These are phyloP conservation scores for Chaetoceros tenuissimus DNA, from an alignment of 108 stramenopile species.

Conservation along the genomic window DNA sequence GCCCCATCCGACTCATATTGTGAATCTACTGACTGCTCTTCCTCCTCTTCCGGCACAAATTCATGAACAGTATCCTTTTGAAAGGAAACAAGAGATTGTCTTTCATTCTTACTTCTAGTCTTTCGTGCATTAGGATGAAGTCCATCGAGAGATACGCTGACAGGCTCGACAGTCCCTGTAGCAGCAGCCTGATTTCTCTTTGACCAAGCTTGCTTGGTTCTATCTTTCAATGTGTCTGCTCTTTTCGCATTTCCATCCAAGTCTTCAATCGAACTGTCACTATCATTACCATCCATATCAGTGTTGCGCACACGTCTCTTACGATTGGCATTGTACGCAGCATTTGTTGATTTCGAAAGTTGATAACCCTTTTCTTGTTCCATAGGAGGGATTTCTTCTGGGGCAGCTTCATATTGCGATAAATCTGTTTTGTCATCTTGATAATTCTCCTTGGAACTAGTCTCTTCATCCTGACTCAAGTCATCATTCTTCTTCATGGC, in stretches of 20 bases:
- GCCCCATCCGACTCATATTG: neutral
- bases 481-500: too few species aligned
- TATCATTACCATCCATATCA: constrained; percentile 1
- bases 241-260: neutral
- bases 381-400: too few species aligned
- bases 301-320: neutral
- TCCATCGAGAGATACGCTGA: neutral
- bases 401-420: too few species aligned
- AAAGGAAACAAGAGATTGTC: constrained; percentile 12
- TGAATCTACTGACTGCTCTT: neutral
- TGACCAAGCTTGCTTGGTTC: constrained; percentile 29
- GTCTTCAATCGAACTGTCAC: constrained; percentile 16
- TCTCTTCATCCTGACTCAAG: too few species aligned
- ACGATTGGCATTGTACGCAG: neutral
- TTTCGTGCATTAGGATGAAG: neutral
- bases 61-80: constrained; percentile 17
- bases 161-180: neutral
- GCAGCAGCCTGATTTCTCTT: constrained; percentile 7
- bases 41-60: constrained; percentile 15
- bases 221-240: neutral
- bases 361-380: too few species aligned
- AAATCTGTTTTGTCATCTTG: too few species aligned
- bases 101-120: neutral
- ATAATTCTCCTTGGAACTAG: too few species aligned
- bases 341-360: neutral